These are phyloP conservation scores for Yarrowia galli DNA, from an alignment of 1,139 yeast species.

Conservation along the genomic window DNA sequence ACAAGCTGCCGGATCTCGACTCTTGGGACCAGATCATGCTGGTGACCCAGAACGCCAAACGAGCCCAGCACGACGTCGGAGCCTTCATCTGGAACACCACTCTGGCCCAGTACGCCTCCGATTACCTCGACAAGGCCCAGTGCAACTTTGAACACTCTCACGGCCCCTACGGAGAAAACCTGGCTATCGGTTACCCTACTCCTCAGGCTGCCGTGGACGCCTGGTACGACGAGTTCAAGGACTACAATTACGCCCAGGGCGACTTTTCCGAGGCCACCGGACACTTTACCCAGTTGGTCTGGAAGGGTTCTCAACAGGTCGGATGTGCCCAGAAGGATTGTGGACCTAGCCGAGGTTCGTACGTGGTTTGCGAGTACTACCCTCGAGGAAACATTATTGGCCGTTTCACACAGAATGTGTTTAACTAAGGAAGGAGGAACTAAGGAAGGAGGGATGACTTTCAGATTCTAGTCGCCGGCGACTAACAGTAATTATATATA, in stretches of 20 bases:
- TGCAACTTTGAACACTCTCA: conserved; percentile 76
- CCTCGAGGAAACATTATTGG: conserved; percentile 55
- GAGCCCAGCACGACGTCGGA: conserved; percentile 70
- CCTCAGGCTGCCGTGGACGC: conserved; percentile 72
- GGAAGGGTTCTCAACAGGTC: conserved; percentile 71
- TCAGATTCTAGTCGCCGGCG: conserved; percentile 23
- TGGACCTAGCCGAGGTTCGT: conserved; percentile 48
- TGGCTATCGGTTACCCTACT: conserved; percentile 72
- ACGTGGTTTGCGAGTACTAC: conserved; percentile 54
- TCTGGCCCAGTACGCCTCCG: conserved; percentile 71
- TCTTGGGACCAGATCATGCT: conserved; percentile 50
- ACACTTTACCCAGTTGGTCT: conserved; percentile 87
- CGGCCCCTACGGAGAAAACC: conserved; percentile 84
- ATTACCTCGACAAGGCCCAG: conserved; percentile 64
- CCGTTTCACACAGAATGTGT: conserved; percentile 59
- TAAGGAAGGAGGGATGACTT: no score
- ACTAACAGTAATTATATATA: conserved; percentile 4
- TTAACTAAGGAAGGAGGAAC: conserved; percentile 9
- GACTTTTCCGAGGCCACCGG: conserved; percentile 57
- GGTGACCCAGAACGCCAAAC: conserved; percentile 68
- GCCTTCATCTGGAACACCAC: conserved; percentile 68
- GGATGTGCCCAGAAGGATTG: conserved; percentile 71
- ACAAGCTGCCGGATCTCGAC: conserved; percentile 28
- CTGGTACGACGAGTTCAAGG: conserved; percentile 73
- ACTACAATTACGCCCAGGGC: conserved; percentile 62